phyloP scores from a whole-genome alignment of 805 yeast genomes.

The Jamesozyma rosinii region DNA sequence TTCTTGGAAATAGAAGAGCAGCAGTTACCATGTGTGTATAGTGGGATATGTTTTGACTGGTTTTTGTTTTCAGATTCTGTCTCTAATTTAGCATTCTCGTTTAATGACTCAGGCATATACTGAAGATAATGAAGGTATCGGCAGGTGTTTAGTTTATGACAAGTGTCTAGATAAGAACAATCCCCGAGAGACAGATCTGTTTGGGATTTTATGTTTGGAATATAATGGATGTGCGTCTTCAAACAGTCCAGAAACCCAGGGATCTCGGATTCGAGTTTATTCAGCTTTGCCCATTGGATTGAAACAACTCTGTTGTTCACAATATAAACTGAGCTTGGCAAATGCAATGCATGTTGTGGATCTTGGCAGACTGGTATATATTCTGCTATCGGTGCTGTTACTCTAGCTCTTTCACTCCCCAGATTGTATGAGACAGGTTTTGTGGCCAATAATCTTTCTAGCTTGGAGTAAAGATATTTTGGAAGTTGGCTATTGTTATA shows the following conservation, averaged over 20 bases:
- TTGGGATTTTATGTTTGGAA: slow-evolving; percentile 46
- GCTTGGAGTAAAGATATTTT: slow-evolving; percentile 4
- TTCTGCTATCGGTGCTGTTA: slow-evolving; percentile 8
- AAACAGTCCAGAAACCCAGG: slow-evolving; percentile 26
- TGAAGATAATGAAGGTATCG: slow-evolving; percentile 69
- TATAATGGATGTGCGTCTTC: slow-evolving; percentile 39
- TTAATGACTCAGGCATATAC: slow-evolving; percentile 30
- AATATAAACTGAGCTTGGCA: slow-evolving; percentile 17
- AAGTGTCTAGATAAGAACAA: slow-evolving; percentile 88
- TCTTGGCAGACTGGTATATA: slow-evolving; percentile 23
- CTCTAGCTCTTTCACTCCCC: slow-evolving; percentile 21
- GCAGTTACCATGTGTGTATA: slow-evolving; percentile 31
- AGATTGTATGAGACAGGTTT: slow-evolving; percentile 20
- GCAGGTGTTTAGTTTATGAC: slow-evolving; percentile 76
- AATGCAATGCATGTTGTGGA: slow-evolving; percentile 13
- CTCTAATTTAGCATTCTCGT: slow-evolving; percentile 12
- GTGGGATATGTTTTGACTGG: slow-evolving; percentile 17
- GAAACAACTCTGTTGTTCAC: slow-evolving; percentile 24
- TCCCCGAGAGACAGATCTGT: slow-evolving; percentile 75
- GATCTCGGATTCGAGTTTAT: slow-evolving; percentile 13
- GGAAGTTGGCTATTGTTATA: slow-evolving; percentile 1
- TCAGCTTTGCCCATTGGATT: slow-evolving; percentile 21
- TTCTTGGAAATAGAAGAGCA: slow-evolving; percentile 29
- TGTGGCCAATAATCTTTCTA: slow-evolving; percentile 12
- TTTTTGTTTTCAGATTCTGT: slow-evolving; percentile 17